Conservation (phyloP, 2,329 filamentous ascomycete species). For the Penicillium thymicola region DNA sequence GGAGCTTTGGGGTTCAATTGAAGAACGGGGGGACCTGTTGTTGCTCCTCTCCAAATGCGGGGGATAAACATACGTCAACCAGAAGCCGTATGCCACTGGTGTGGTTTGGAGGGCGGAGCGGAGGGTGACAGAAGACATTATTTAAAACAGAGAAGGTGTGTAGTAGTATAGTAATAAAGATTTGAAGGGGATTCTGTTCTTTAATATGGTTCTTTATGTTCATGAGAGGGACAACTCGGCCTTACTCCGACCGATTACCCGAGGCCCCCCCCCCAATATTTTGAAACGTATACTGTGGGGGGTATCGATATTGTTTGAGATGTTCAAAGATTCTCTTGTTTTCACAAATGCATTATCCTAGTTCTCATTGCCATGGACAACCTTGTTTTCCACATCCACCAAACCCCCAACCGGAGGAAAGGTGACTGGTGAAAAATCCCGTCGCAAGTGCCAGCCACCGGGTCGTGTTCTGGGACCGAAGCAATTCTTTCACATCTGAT, state of each 20-base stretch:
- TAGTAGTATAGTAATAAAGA: neutral
- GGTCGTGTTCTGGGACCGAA: too few relatives aligned
- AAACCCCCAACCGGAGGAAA: too few relatives aligned
- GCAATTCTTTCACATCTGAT: too few relatives aligned
- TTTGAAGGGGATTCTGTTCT: neutral
- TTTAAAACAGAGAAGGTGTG: neutral
- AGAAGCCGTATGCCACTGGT: slow-evolving; percentile 30
- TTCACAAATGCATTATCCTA: too few relatives aligned
- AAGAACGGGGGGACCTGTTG: neutral
- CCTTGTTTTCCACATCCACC: too few relatives aligned
- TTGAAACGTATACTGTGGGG: too few relatives aligned
- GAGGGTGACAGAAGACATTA: slow-evolving; percentile 9
- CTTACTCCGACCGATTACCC: slow-evolving; percentile 12
- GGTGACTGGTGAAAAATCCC: too few relatives aligned
- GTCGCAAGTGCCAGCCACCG: too few relatives aligned
- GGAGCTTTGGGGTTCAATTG: neutral
- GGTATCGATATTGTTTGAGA: too few relatives aligned
- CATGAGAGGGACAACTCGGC: slow-evolving; percentile 3
- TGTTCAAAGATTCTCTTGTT: too few relatives aligned
- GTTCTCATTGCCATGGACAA: too few relatives aligned
- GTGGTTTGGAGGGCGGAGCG: slow-evolving; percentile 13
- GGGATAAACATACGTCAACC: slow-evolving; percentile 31
- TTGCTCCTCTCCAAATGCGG: neutral
- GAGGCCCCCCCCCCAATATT: neutral
- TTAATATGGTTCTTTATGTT: neutral